These are phyloP conservation scores for Aspergillus sp. DNA, from an alignment of 2,329 filamentous ascomycete genomes.

Conservation along the genomic window DNA sequence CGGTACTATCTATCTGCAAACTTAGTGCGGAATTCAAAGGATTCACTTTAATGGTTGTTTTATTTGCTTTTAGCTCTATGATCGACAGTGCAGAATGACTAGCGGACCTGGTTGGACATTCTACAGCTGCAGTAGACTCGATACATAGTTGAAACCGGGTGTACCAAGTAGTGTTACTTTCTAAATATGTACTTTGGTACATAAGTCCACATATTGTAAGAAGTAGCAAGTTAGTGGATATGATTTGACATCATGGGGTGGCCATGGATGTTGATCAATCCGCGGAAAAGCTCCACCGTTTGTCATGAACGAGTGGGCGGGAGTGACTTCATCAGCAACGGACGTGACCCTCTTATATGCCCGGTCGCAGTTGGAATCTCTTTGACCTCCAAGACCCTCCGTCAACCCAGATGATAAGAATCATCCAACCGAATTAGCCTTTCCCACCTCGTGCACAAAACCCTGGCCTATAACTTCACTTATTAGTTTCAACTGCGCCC, in stretches of 20 bases:
- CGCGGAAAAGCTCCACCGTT: constrained; percentile 12
- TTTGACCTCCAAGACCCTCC: background rate
- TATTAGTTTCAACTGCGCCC: background rate
- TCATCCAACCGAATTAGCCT: background rate
- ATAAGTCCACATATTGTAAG: no score
- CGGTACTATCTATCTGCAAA: background rate
- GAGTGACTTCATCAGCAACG: constrained; percentile 14
- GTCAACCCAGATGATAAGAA: no score
- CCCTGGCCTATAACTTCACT: background rate
- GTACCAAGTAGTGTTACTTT: no score
- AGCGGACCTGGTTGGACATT: background rate
- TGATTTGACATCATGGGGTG: constrained; percentile 14
- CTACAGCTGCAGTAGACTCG: background rate
- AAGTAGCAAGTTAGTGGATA: background rate
- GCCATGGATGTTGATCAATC: constrained; percentile 8
- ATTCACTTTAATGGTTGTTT: background rate
- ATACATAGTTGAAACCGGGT: background rate
- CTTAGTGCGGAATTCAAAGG: background rate
- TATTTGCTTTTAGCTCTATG: background rate
- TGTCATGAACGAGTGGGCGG: background rate
- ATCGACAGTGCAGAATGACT: constrained; percentile 1
- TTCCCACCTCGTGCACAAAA: background rate
- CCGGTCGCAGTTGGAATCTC: background rate
- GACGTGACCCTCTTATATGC: background rate
- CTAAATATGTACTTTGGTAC: no score